phyloP scores from a whole-genome alignment of 2,329 filamentous ascomycete genomes.

The Catunica adiposa region DNA sequence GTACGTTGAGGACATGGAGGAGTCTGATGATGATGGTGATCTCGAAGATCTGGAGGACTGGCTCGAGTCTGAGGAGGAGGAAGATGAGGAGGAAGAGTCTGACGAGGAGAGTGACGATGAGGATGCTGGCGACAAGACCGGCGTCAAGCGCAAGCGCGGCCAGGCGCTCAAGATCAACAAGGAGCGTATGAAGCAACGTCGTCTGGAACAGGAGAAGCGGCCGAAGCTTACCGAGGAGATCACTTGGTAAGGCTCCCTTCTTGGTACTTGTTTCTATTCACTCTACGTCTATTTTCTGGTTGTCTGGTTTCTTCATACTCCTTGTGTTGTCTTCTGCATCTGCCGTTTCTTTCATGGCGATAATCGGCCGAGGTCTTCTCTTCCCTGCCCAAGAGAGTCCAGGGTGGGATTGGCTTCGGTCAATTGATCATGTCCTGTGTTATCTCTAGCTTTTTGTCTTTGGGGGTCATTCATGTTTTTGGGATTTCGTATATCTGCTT shows the following conservation, averaged over 20 bases:
- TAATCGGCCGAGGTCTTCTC: neutral
- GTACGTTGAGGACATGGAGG: constrained; percentile 83
- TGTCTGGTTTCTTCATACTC: neutral
- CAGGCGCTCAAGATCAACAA: constrained; percentile 32
- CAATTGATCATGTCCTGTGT: neutral
- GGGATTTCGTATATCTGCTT: neutral
- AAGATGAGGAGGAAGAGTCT: constrained; percentile 43
- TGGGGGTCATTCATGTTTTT: constrained; percentile 1
- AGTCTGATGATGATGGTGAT: constrained; percentile 64
- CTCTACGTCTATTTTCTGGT: constrained; percentile 4
- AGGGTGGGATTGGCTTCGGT: neutral
- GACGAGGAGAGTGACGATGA: constrained; percentile 39
- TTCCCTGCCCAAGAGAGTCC: neutral
- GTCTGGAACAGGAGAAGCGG: constrained; percentile 47
- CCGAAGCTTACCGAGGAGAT: constrained; percentile 26
- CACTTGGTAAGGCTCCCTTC: constrained; percentile 22
- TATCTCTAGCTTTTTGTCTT: neutral
- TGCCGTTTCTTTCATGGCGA: neutral
- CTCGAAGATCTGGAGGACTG: constrained; percentile 76
- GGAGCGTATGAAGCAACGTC: constrained; percentile 23
- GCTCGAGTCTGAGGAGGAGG: constrained; percentile 36
- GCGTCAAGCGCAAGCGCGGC: constrained; percentile 39
- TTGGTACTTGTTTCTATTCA: constrained; percentile 4
- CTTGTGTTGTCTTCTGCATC: neutral
- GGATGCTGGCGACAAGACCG: constrained; percentile 40